Evolutionary conservation across 192 early-diverging fungal genomes (phyloP).

Genomic region (Coemansia sp.): DNA sequence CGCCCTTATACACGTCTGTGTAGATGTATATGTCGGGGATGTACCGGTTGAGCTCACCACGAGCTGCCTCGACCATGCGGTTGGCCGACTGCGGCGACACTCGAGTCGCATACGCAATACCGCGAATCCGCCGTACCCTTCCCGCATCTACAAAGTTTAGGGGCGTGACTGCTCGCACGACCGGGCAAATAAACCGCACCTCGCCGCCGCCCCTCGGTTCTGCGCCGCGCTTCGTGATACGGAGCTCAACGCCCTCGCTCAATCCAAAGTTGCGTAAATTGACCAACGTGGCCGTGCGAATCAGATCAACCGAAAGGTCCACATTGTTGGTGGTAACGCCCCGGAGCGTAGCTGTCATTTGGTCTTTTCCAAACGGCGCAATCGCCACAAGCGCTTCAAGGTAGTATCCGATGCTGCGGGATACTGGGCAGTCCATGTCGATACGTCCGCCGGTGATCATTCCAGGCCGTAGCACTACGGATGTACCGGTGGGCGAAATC

Average conservation of each 20-base stretch:
- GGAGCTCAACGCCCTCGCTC: slow-evolving; percentile 78
- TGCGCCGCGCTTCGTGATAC: slow-evolving; percentile 86
- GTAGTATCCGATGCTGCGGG: slow-evolving; percentile 90
- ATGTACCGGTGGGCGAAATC: slow-evolving; percentile 89
- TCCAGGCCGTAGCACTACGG: slow-evolving; percentile 82
- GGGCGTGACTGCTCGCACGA: slow-evolving; percentile 72
- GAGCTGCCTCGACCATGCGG: slow-evolving; percentile 83
- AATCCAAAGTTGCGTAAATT: slow-evolving; percentile 84
- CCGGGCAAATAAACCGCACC: slow-evolving; percentile 81
- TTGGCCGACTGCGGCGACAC: slow-evolving; percentile 95
- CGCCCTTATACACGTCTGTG: slow-evolving; percentile 97
- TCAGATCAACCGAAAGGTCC: slow-evolving; percentile 86
- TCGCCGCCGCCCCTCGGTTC: slow-evolving; percentile 91
- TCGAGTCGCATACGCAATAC: slow-evolving; percentile 88
- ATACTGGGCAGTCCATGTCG: slow-evolving; percentile 79
- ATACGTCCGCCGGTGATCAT: slow-evolving; percentile 85
- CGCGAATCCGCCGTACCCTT: slow-evolving; percentile 88
- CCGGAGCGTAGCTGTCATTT: slow-evolving; percentile 75
- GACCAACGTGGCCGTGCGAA: slow-evolving; percentile 86
- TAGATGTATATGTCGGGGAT: slow-evolving; percentile 98
- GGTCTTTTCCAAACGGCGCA: slow-evolving; percentile 89
- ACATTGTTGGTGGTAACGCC: slow-evolving; percentile 94
- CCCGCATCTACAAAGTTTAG: slow-evolving; percentile 82
- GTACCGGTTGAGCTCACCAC: slow-evolving; percentile 83
- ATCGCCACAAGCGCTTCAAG: slow-evolving; percentile 88